These are phyloP conservation scores for Avena insularis DNA, from an alignment of 176 grass and related monocot genomes.

Conservation along the genomic window DNA sequence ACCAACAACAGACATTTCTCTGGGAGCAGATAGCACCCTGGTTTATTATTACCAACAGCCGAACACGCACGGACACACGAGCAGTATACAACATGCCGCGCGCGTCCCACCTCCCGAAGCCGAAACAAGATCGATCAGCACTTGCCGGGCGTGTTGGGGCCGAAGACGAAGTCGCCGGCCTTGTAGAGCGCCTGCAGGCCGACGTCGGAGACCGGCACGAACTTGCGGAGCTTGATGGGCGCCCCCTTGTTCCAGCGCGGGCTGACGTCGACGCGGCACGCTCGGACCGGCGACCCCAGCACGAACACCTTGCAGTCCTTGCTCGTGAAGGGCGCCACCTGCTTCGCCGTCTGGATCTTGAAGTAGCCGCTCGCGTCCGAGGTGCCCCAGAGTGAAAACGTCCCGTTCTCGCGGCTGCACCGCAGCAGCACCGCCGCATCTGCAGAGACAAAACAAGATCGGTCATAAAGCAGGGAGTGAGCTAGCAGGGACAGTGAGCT, in stretches of 20 bases:
- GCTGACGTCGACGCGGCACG: conserved; percentile 39
- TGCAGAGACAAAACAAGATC: conserved; percentile 5
- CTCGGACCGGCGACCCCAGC: conserved; percentile 35
- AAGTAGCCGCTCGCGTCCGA: conserved; percentile 65
- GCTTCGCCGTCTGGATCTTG: conserved; percentile 57
- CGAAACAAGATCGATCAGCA: conserved; percentile 20
- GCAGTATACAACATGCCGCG: background rate
- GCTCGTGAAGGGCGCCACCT: conserved; percentile 60
- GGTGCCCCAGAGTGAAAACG: conserved; percentile 34
- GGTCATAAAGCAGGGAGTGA: too few species aligned
- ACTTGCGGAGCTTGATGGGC: conserved; percentile 53
- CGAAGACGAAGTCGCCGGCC: conserved; percentile 56
- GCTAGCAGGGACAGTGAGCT: background rate
- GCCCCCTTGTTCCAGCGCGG: conserved; percentile 35
- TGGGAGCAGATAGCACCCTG: background rate
- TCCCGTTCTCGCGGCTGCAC: conserved; percentile 42
- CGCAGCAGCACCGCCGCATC: conserved; percentile 55
- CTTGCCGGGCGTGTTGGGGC: conserved; percentile 23
- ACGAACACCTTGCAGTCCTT: conserved; percentile 58
- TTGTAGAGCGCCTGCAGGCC: conserved; percentile 53
- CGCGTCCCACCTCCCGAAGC: background rate
- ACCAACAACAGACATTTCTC: too few species aligned
- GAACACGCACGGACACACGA: background rate
- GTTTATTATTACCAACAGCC: background rate
- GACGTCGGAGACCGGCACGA: conserved; percentile 38